These are phyloP conservation scores for Carallia brachiata DNA, from an alignment of 345 rosid species.

Conservation along the genomic window DNA sequence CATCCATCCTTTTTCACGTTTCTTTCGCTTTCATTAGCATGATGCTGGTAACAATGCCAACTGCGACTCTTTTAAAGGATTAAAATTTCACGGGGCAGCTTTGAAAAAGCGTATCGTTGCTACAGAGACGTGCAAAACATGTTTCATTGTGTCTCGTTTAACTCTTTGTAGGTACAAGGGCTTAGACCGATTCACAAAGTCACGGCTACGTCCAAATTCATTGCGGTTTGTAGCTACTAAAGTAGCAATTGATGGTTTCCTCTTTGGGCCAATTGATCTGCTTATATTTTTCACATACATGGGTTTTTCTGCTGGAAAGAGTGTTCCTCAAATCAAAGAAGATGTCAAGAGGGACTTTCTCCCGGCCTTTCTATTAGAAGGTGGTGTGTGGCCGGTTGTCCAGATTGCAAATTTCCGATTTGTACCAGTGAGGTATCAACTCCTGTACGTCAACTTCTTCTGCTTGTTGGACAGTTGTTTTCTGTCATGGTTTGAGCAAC, in stretches of 20 bases:
- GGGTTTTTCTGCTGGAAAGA: slow-evolving; percentile 41
- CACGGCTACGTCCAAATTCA: slow-evolving; percentile 35
- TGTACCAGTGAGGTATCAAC: slow-evolving; percentile 41
- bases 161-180: slow-evolving; percentile 35
- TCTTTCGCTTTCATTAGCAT: too few species aligned
- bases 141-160: slow-evolving; percentile 1
- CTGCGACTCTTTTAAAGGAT: background rate
- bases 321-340: slow-evolving; percentile 30
- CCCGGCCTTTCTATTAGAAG: slow-evolving; percentile 34
- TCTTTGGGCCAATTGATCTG: slow-evolving; percentile 42
- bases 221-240: slow-evolving; percentile 33
- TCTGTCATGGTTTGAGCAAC: slow-evolving; percentile 47
- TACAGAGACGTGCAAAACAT: background rate
- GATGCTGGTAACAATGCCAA: too few species aligned
- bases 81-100: background rate
- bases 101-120: too few species aligned
- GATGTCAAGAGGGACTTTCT: slow-evolving; percentile 36
- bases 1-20: background rate
- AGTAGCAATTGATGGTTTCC: slow-evolving; percentile 32
- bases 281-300: slow-evolving; percentile 37
- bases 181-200: slow-evolving; percentile 29
- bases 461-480: slow-evolving; percentile 48
- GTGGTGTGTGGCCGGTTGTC: slow-evolving; percentile 35
- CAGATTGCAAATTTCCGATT: slow-evolving; percentile 37
- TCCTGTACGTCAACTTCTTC: slow-evolving; percentile 37